Conservation (phyloP, 805 yeast genomes). For the Myxozyma neotropica region DNA sequence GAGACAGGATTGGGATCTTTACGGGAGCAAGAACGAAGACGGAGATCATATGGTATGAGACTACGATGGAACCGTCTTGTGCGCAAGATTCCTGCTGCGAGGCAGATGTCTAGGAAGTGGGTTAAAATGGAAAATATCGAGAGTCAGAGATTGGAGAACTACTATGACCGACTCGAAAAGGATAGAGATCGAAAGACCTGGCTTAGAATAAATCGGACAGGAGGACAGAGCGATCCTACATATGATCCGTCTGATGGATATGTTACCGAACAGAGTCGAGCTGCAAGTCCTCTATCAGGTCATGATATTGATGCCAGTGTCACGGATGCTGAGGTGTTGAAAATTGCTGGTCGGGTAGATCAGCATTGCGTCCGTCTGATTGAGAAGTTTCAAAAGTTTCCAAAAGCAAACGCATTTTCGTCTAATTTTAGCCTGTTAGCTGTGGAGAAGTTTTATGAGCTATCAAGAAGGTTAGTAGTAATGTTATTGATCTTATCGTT, state of each 20-base stretch:
- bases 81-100: slow-evolving; percentile 24
- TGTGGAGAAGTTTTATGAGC: slow-evolving; percentile 19
- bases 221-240: background rate
- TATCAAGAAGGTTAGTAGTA: slow-evolving; percentile 16
- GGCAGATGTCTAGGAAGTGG: slow-evolving; percentile 29
- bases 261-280: background rate
- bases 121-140: slow-evolving; percentile 25
- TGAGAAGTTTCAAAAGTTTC: background rate
- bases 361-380: slow-evolving; percentile 3
- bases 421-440: slow-evolving; percentile 10
- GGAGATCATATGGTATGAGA: slow-evolving; percentile 20
- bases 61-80: slow-evolving; percentile 20
- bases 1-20: slow-evolving; percentile 13
- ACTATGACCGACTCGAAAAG: slow-evolving; percentile 9
- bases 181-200: slow-evolving; percentile 17
- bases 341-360: slow-evolving; percentile 2
- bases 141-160: slow-evolving; percentile 19
- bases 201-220: background rate
- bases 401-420: slow-evolving; percentile 1
- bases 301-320: background rate
- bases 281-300: background rate
- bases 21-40: slow-evolving; percentile 14
- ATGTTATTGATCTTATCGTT: background rate
- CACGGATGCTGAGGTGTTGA: slow-evolving; percentile 1
- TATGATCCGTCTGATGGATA: too few relatives aligned